A percentile compares a stretch with the other conserved stretches of the same genome.
These are phyloP conservation scores for Acorus calamus DNA, from an alignment of 106 monocot species.

Conservation along the genomic window DNA sequence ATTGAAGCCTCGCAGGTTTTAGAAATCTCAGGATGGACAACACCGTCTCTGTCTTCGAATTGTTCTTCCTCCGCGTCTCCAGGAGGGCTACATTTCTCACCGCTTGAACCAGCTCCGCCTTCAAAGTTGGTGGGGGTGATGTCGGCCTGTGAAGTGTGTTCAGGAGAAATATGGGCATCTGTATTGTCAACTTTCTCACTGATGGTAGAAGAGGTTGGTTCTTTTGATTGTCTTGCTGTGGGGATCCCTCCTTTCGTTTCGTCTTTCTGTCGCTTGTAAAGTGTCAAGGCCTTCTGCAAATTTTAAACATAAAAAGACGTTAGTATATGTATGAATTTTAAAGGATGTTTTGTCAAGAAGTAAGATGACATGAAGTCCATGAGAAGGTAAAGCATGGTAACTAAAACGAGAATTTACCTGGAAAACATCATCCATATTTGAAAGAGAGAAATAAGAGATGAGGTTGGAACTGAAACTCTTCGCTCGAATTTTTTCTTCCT, in stretches of 20 bases:
- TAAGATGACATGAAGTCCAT: too few relatives aligned
- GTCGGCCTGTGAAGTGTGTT: neutral
- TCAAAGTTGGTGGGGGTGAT: too few relatives aligned
- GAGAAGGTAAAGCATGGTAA: neutral
- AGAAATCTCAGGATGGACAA: constrained; percentile 13
- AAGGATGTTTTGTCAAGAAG: neutral
- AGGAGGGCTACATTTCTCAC: neutral
- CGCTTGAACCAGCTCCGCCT: too few relatives aligned
- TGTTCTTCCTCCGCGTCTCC: neutral
- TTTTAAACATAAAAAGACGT: neutral
- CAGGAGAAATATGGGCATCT: neutral
- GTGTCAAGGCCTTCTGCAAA: constrained; percentile 61
- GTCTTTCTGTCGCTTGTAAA: constrained; percentile 39
- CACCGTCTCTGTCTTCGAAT: neutral
- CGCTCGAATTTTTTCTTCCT: neutral
- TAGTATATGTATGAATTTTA: neutral
- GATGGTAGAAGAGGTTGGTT: neutral
- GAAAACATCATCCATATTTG: constrained; percentile 26
- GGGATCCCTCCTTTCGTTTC: constrained; percentile 2
- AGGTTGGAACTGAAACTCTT: constrained; percentile 10
- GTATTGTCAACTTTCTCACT: neutral
- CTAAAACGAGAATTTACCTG: constrained; percentile 26
- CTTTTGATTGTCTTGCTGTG: neutral
- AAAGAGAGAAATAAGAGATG: constrained; percentile 23
- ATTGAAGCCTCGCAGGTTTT: constrained; percentile 27